These are phyloP conservation scores for Wickerhamomyces strasburgensis DNA, from an alignment of 805 yeast species.

Conservation along the genomic window DNA sequence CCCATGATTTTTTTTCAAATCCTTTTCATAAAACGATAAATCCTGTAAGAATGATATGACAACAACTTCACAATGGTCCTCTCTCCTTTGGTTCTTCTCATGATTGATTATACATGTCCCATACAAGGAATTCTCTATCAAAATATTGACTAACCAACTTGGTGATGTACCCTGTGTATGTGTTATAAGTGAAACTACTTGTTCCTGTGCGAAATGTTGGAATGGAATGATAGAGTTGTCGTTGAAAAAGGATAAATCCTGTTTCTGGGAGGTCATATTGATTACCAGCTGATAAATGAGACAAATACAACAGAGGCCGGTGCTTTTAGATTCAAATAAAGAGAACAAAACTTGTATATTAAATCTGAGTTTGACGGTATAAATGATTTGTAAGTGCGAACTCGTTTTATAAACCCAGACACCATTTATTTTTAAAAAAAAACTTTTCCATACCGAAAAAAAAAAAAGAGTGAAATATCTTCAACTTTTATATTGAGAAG, in stretches of 20 bases:
- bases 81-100: constrained; percentile 9
- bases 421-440: too few relatives aligned
- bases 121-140: constrained; percentile 43
- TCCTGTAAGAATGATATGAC: constrained; percentile 33
- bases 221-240: constrained; percentile 43
- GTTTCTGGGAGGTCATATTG: constrained; percentile 43
- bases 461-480: too few relatives aligned
- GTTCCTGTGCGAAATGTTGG: constrained; percentile 13
- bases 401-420: too few relatives aligned
- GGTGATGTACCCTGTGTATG: constrained; percentile 53
- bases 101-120: constrained; percentile 23
- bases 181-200: constrained; percentile 31
- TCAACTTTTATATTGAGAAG: too few relatives aligned
- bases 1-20: constrained; percentile 36
- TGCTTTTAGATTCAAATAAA: neutral
- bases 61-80: constrained; percentile 20
- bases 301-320: too few relatives aligned
- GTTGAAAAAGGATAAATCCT: constrained; percentile 49
- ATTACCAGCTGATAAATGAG: too few relatives aligned
- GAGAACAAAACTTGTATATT: neutral
- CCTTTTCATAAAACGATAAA: constrained; percentile 28
- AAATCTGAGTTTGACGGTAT: too few relatives aligned
- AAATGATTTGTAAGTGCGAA: too few relatives aligned
- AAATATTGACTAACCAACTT: constrained; percentile 53
- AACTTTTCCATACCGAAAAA: too few relatives aligned